Percentiles rank a stretch among this genome's conserved stretches.
phyloP scores from a whole-genome alignment of 306 rosid genomes.

The Prosopis cineraria region DNA sequence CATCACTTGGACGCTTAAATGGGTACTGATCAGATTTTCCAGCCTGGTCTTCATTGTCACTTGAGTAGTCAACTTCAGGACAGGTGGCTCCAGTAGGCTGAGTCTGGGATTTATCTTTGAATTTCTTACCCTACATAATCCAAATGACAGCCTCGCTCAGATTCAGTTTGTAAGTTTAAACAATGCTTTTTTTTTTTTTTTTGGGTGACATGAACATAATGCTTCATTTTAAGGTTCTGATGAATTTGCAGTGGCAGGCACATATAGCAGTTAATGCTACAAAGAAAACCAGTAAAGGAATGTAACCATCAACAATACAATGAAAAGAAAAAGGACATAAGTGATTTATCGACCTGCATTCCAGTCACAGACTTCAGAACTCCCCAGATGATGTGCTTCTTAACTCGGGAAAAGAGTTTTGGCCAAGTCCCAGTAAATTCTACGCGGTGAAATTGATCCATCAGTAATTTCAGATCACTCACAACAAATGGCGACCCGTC shows the following conservation, averaged over 20 bases:
- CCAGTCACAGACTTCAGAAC: conserved; percentile 96
- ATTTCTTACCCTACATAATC: conserved; percentile 77
- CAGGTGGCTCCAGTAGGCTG: conserved; percentile 46
- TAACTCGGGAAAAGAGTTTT: conserved; percentile 88
- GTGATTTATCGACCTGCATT: conserved; percentile 74
- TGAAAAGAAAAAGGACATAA: conserved; percentile 22
- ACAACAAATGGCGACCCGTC: conserved; percentile 92
- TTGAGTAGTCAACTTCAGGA: conserved; percentile 61
- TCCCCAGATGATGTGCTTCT: conserved; percentile 98
- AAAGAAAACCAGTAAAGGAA: not conserved
- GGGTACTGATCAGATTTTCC: conserved; percentile 71
- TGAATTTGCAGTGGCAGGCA: conserved; percentile 31
- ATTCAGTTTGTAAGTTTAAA: not conserved
- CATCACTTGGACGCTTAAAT: conserved; percentile 82
- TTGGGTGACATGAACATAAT: not conserved
- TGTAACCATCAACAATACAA: conserved; percentile 3
- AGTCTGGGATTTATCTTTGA: conserved; percentile 77
- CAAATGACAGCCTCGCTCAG: conserved; percentile 13
- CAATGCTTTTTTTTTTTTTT: not conserved
- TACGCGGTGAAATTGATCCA: conserved; percentile 94
- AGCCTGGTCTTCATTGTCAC: conserved; percentile 73
- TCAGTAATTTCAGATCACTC: conserved; percentile 77
- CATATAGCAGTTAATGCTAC: not conserved
- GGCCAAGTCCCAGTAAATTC: conserved; percentile 94
- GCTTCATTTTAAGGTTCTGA: not conserved